These are phyloP conservation scores for Exidia glandulosa DNA, from an alignment of 768 basidiomycete species.

Conservation along the genomic window DNA sequence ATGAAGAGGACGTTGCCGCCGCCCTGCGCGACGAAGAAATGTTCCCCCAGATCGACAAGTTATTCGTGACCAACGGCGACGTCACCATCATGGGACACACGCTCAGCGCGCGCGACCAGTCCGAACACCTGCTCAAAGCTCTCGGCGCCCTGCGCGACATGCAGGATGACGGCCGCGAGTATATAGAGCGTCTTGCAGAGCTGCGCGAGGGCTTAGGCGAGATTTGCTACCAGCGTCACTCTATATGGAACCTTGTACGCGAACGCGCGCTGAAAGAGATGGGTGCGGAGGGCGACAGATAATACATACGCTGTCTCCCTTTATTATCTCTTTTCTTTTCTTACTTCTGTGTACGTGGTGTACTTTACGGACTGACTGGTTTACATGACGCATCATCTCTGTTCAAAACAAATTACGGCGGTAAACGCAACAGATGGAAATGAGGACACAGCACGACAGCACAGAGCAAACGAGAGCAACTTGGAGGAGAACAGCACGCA, in stretches of 20 bases:
- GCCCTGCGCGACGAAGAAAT: constrained; percentile 57
- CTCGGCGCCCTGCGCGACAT: constrained; percentile 64
- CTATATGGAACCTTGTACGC: constrained; percentile 68
- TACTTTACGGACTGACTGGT: background rate
- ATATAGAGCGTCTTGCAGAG: constrained; percentile 74
- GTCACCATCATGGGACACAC: constrained; percentile 40
- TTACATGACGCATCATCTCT: too few relatives aligned
- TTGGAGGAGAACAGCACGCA: too few relatives aligned
- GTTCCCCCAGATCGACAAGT: constrained; percentile 50
- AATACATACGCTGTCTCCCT: background rate
- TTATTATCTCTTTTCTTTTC: background rate
- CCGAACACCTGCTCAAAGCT: constrained; percentile 63
- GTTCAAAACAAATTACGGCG: too few relatives aligned
- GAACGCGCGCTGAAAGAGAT: constrained; percentile 65
- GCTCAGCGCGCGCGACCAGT: constrained; percentile 54
- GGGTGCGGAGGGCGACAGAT: background rate
- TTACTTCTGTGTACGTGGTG: background rate
- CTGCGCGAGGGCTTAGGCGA: constrained; percentile 74
- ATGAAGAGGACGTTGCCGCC: constrained; percentile 22
- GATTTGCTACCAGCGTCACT: constrained; percentile 55
- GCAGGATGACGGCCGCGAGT: constrained; percentile 79
- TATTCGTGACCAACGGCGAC: constrained; percentile 44
- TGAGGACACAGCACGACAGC: background rate
- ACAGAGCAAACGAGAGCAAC: background rate
- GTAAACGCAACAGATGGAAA: too few relatives aligned